Conservation (phyloP, 306 rosid genomes). For the Acacia melanoxylon region DNA sequence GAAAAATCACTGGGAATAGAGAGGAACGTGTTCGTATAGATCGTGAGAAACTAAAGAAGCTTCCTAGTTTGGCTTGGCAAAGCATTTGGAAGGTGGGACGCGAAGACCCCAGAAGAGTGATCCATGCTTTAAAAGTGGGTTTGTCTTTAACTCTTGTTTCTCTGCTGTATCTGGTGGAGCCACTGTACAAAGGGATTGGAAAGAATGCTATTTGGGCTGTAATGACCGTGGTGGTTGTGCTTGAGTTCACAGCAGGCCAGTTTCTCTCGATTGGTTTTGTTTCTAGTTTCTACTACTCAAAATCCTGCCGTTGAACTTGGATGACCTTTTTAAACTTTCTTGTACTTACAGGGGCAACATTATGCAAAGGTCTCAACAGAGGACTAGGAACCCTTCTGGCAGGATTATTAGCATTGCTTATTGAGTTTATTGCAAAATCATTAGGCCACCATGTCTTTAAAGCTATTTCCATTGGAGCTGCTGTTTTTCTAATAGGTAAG, state of each 20-base stretch:
- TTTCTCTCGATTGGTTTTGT: background rate
- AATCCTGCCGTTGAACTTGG: background rate
- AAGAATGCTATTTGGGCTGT: conserved; percentile 89
- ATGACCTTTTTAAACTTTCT: conserved; percentile 3
- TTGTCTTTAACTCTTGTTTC: conserved; percentile 73
- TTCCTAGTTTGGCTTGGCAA: conserved; percentile 49
- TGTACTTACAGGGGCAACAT: conserved; percentile 72
- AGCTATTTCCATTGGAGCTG: conserved; percentile 76
- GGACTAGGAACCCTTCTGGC: conserved; percentile 90
- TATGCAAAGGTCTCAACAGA: conserved; percentile 97
- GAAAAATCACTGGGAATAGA: conserved; percentile 33
- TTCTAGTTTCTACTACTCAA: background rate
- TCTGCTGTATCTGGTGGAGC: conserved; percentile 71
- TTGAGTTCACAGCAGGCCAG: conserved; percentile 90
- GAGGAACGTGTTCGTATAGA: conserved; percentile 37
- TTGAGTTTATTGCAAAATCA: conserved; percentile 56
- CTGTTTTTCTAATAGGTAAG: conserved; percentile 79
- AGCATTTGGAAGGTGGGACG: conserved; percentile 71
- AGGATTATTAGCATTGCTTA: conserved; percentile 71
- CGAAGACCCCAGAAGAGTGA: conserved; percentile 82
- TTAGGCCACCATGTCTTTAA: conserved; percentile 42
- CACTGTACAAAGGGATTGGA: conserved; percentile 64
- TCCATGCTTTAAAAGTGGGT: conserved; percentile 90
- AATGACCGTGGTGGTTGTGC: conserved; percentile 96
- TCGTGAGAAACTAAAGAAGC: conserved; percentile 44